These are phyloP conservation scores for Astrocystis sublimbata DNA, from an alignment of 495 filamentous ascomycete genomes.

Conservation along the genomic window DNA sequence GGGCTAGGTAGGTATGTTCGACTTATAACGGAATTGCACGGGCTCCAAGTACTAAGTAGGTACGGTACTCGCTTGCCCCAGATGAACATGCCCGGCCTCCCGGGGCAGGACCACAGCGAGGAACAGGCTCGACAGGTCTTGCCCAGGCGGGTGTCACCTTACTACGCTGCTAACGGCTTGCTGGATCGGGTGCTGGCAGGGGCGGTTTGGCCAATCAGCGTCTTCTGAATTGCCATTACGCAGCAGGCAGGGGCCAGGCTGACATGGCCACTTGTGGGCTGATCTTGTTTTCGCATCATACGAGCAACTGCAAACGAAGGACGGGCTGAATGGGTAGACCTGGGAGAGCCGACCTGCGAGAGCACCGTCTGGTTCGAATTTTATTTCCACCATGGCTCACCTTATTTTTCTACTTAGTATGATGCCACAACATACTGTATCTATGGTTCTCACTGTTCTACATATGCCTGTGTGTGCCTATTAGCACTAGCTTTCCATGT, in stretches of 20 bases:
- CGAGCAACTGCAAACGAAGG: no score
- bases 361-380: no score
- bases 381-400: no score
- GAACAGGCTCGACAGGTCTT: background rate
- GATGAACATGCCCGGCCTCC: background rate
- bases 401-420: no score
- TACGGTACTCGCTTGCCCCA: background rate
- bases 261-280: constrained; percentile 18
- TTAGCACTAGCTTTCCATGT: background rate
- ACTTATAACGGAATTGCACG: constrained; percentile 1
- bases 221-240: constrained; percentile 5
- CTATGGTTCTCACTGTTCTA: background rate
- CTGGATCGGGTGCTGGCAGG: background rate
- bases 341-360: constrained; percentile 7
- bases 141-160: background rate
- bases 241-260: constrained; percentile 14
- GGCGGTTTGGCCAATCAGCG: background rate
- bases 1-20: background rate
- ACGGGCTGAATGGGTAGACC: constrained; percentile 12
- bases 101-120: background rate
- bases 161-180: constrained; percentile 2
- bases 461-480: no score
- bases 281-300: constrained; percentile 14
- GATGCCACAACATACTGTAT: background rate
- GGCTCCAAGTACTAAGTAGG: background rate